Evolutionary conservation across 139 green algal genomes (phyloP), one percentile per base, ranked within the genome.

Genomic region (Spirogloea muscicola): DNA sequence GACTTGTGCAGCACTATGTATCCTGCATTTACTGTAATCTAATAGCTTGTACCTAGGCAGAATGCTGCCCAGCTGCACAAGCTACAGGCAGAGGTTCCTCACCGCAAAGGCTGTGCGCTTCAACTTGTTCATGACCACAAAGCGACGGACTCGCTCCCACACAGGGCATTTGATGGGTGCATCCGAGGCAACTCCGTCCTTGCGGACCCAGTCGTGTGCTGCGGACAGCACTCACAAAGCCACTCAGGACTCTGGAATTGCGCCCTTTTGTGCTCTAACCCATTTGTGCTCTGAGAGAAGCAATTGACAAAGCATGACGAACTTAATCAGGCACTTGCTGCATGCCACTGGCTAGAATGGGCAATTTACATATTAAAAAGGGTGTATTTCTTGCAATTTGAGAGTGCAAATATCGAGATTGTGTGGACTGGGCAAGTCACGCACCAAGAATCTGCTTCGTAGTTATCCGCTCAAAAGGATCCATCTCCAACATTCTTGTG

Each of bases 61-160:
- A n/a, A n/a, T n/a, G n/a, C n/a, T n/a, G n/a, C n/a, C n/a, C n/a
- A n/a, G n/a, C n/a, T n/a, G n/a, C n/a, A n/a, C n/a, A n/a, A n/a
- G n/a, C n/a, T n/a, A n/a, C n/a, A n/a, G n/a, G n/a, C n/a, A n/a
- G n/a, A n/a, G n/a, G n/a, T n/a, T n/a, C n/a, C 51, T 74, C 33
- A 93, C 87, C 75, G 91, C 89, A 62, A 97, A 81, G 0, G 94
- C 94, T 82, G 93, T 84, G 72, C 95, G 94, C 86, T 97, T 96
- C 42, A 98, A 85, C 65, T 91, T 91, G 88, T 97, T 96, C 87
- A 96, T 92, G 59, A 55, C 84, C 25, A 88, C 87, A 85, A 97
- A 98, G 33, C 87, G 84, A 68, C 88, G 87, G 68, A 98, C 88
- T 65, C 92, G 89, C 25, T 80, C 84, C 29, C 96, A 44, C 44